Conservation (phyloP, 2,329 filamentous ascomycete species). For the Cladosporium sphaerospermum region DNA sequence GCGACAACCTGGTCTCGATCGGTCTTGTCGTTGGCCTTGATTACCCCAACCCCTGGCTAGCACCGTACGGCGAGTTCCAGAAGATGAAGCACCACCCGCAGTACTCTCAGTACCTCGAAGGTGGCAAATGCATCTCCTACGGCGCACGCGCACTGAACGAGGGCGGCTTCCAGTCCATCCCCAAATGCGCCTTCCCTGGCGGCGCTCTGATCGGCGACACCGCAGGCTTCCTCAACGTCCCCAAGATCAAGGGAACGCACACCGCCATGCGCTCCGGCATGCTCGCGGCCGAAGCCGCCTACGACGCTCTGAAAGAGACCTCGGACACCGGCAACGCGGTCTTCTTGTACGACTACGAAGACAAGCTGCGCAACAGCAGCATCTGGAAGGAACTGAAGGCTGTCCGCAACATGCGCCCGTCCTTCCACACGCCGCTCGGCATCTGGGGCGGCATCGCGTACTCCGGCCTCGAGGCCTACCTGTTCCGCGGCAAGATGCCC, state of each 20-base stretch:
- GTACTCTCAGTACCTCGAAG: conserved; percentile 79
- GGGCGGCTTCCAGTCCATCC: conserved; percentile 95
- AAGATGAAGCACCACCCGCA: conserved; percentile 98
- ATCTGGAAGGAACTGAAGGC: conserved; percentile 94
- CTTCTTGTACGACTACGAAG: conserved; percentile 93
- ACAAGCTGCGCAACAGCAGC: conserved; percentile 71
- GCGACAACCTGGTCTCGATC: conserved; percentile 88
- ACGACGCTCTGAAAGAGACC: conserved; percentile 58
- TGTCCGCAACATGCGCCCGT: conserved; percentile 95
- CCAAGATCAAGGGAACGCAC: conserved; percentile 97
- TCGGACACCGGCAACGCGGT: conserved; percentile 59
- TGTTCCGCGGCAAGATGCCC: conserved; percentile 77
- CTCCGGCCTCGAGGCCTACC: conserved; percentile 83
- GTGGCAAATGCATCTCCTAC: conserved; percentile 96
- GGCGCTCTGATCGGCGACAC: conserved; percentile 94
- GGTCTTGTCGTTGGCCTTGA: conserved; percentile 90
- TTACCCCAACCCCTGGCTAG: conserved; percentile 94
- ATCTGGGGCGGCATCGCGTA: conserved; percentile 87
- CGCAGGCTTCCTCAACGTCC: conserved; percentile 92
- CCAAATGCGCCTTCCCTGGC: conserved; percentile 92
- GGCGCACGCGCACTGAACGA: conserved; percentile 87
- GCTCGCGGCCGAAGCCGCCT: conserved; percentile 88
- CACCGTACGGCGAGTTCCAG: conserved; percentile 93
- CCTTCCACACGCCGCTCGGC: conserved; percentile 82
- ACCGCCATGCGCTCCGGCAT: conserved; percentile 97